Base-by-base conservation (phyloP, 2,329 filamentous ascomycete species). In the Penicillium italicum region DNA sequence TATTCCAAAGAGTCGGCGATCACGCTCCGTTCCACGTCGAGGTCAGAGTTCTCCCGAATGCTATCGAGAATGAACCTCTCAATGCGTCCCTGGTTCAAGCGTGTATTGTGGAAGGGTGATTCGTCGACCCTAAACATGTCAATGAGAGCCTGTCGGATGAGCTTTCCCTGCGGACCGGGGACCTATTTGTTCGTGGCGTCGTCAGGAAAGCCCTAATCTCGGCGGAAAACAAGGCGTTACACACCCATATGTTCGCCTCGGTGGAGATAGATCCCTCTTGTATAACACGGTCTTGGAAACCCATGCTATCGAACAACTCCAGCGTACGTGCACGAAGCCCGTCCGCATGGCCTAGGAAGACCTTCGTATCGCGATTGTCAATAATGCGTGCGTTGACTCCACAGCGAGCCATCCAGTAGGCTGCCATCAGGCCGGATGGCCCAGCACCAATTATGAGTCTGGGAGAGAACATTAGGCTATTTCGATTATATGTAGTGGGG, bases 41-140 rank as follows among this genome's bases (percentile, higher is more conserved):
- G 79, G 16, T 80, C 78, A 3, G 79, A 81, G 62, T 82, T 70
- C 50, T 82, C 72, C 59, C 79, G 78, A 49, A 88, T 82, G 43
- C 81, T 79, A 58, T 88, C 84, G 0, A 87, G 75, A 62, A 88
- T 85, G 67, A 86, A 87, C 1, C 80, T 76, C 66, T 90, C 87
- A 57, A 90, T 84, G 1, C 86, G 81, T 3, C 86, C 88, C 71
- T 91, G 88, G 62, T 89, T 87, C 37, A 91, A 70, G 4, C 88
- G 83, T 3, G 85, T 81, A 66, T 90, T 82, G 52, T 84, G 82
- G 61, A 87, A 88, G 0, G 62, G 5, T 81, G 79, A 22, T 80
- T 85, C 47, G 87, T 75, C 0, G 7, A 51, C 50, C 83, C 84
- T 0, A 80, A 78, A 43, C 83, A 82, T 0, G 82, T 86, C 69